phyloP scores from a whole-genome alignment of 2,329 filamentous ascomycete genomes.

The Mycosphaerella sp. region DNA sequence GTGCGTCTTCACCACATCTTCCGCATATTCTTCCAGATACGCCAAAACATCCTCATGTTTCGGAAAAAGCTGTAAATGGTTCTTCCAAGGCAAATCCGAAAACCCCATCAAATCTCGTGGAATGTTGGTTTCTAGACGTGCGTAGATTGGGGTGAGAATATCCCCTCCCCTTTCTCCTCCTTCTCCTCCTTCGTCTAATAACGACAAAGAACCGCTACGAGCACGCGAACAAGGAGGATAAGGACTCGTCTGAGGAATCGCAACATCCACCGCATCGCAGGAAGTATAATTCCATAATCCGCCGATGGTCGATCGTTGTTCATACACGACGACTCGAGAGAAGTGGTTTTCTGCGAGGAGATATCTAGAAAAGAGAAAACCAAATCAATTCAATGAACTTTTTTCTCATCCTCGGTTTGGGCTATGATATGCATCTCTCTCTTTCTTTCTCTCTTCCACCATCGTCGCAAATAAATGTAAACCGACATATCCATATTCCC shows the following conservation, averaged over 20 bases:
- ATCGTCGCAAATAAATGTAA: too few relatives aligned
- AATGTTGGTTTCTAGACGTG: slow-evolving; percentile 79
- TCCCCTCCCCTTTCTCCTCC: slow-evolving; percentile 38
- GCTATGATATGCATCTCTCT: too few relatives aligned
- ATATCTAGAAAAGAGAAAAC: too few relatives aligned
- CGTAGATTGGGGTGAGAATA: slow-evolving; percentile 82
- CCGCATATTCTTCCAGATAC: slow-evolving; percentile 68
- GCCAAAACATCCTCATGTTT: slow-evolving; percentile 61
- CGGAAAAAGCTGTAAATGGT: slow-evolving; percentile 66
- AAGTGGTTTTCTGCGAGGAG: slow-evolving; percentile 66
- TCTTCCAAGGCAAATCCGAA: slow-evolving; percentile 52
- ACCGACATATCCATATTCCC: too few relatives aligned
- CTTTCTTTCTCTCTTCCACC: too few relatives aligned
- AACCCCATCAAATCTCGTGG: slow-evolving; percentile 68
- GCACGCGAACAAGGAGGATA: too few relatives aligned
- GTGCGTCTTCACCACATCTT: slow-evolving; percentile 55
- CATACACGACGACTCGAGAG: slow-evolving; percentile 66
- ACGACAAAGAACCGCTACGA: too few relatives aligned
- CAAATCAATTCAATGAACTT: too few relatives aligned
- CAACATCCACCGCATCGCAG: slow-evolving; percentile 37
- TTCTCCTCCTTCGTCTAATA: slow-evolving; percentile 17
- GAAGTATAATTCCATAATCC: slow-evolving; percentile 80
- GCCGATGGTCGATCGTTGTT: slow-evolving; percentile 70
- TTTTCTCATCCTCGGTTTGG: too few relatives aligned
- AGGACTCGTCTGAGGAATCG: slow-evolving; percentile 62